A percentile compares a stretch with the other conserved stretches of the same genome.
phyloP scores from a whole-genome alignment of 495 filamentous ascomycete species.

The Tuber magnatum region DNA sequence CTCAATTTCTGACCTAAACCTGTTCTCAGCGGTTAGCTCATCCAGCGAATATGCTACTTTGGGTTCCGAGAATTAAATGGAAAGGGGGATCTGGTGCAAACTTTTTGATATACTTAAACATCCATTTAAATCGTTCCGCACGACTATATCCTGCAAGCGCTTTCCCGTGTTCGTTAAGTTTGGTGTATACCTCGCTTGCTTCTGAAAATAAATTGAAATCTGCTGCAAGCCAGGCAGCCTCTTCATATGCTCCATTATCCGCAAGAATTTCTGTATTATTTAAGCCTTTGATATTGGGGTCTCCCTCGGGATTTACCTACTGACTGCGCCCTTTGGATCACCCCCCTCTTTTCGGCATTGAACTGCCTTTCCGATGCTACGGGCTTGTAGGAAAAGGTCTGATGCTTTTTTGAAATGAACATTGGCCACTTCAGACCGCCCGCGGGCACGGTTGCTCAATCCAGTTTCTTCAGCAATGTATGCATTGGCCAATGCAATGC shows the following conservation, averaged over 20 bases:
- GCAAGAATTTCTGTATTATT: conserved; percentile 23
- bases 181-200: conserved; percentile 7
- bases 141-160: conserved; percentile 14
- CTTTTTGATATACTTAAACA: conserved; percentile 15
- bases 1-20: conserved; percentile 9
- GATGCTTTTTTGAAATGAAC: conserved; percentile 13
- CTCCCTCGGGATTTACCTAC: neutral
- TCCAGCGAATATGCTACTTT: too few relatives aligned
- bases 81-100: neutral
- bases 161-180: conserved; percentile 14
- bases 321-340: conserved; percentile 22
- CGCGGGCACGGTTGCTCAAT: conserved; percentile 9
- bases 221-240: conserved; percentile 18
- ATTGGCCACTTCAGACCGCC: conserved; percentile 8
- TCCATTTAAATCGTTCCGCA: neutral
- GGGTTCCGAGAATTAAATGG: too few relatives aligned
- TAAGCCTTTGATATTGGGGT: neutral
- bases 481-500: conserved; percentile 10
- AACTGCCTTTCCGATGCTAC: conserved; percentile 9
- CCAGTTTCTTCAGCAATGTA: conserved; percentile 14
- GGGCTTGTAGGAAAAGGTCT: conserved; percentile 11
- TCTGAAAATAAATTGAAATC: conserved; percentile 8
- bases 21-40: conserved; percentile 5
- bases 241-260: conserved; percentile 10
- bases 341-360: conserved; percentile 23